phyloP scores from a whole-genome alignment of 1,284 basidiomycete genomes.

The Peniophora sp. region DNA sequence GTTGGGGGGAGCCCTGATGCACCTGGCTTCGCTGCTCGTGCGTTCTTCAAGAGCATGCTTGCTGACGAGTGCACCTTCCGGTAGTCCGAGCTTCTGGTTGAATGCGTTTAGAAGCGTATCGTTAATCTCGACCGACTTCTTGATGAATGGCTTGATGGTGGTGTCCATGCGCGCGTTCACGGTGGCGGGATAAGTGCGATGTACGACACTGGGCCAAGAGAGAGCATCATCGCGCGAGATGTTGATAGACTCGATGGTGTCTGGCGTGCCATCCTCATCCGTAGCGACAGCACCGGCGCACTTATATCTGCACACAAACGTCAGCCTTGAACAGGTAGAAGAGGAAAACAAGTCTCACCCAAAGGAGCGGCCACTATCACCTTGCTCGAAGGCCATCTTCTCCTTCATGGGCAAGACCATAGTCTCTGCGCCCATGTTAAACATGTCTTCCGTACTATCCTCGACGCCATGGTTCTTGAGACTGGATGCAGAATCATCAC shows the following conservation, averaged over 20 bases:
- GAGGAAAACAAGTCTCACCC: slow-evolving; percentile 34
- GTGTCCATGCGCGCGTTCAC: slow-evolving; percentile 5
- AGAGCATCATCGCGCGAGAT: slow-evolving; percentile 11
- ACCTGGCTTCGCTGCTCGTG: background rate
- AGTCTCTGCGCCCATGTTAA: slow-evolving; percentile 48
- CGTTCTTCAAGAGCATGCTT: background rate
- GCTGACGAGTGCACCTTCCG: slow-evolving; percentile 9
- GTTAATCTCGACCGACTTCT: slow-evolving; percentile 10
- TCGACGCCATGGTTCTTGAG: slow-evolving; percentile 57
- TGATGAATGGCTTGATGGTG: slow-evolving; percentile 8
- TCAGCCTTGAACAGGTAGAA: background rate
- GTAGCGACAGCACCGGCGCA: slow-evolving; percentile 14
- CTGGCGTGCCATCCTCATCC: slow-evolving; percentile 16
- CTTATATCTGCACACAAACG: slow-evolving; percentile 12
- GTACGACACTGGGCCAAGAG: slow-evolving; percentile 1
- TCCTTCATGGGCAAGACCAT: slow-evolving; percentile 54
- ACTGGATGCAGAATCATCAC: slow-evolving; percentile 20
- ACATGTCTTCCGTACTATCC: slow-evolving; percentile 47
- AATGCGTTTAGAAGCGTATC: slow-evolving; percentile 14
- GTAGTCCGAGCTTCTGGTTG: slow-evolving; percentile 14
- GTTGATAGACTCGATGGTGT: slow-evolving; percentile 17
- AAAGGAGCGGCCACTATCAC: slow-evolving; percentile 52
- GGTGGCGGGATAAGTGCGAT: slow-evolving; percentile 6
- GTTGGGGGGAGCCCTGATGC: background rate
- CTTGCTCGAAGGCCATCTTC: slow-evolving; percentile 59